Conservation (phyloP, 352 stramenopile species). For the Globisporangium acanthophoron region DNA sequence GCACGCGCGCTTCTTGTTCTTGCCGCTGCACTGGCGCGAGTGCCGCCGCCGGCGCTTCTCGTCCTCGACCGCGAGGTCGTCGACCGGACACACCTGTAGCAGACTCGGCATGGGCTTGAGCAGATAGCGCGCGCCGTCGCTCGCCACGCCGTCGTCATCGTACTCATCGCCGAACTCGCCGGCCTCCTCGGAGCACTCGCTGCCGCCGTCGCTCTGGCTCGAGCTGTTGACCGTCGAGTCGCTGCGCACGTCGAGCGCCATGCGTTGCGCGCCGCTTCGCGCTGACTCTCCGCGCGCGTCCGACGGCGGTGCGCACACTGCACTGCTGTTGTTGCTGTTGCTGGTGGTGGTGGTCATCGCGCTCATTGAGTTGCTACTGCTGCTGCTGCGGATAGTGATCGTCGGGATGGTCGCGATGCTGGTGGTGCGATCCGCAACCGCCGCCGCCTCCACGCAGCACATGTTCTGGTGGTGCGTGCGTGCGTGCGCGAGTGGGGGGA, state of each 20-base stretch:
- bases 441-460: neutral
- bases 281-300: neutral
- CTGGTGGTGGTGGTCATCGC: too few relatives aligned
- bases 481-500: too few relatives aligned
- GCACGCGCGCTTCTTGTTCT: conserved; percentile 26
- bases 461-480: neutral
- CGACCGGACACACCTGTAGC: conserved; percentile 64
- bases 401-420: neutral
- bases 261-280: neutral
- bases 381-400: neutral
- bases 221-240: conserved; percentile 11
- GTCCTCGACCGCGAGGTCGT: conserved; percentile 72
- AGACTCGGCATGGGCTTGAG: conserved; percentile 71
- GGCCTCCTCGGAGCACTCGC: conserved; percentile 2
- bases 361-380: neutral
- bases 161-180: conserved; percentile 13
- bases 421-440: conserved; percentile 1
- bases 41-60: conserved; percentile 67
- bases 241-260: conserved; percentile 7
- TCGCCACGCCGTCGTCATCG: conserved; percentile 6
- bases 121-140: conserved; percentile 20
- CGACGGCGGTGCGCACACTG: neutral
- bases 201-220: conserved; percentile 8
- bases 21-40: conserved; percentile 18
- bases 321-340: neutral